Percentiles rank a stretch among this genome's conserved stretches.
These are phyloP conservation scores for Cyberlindnera mississippiensis DNA, from an alignment of 805 yeast genomes.

Conservation along the genomic window DNA sequence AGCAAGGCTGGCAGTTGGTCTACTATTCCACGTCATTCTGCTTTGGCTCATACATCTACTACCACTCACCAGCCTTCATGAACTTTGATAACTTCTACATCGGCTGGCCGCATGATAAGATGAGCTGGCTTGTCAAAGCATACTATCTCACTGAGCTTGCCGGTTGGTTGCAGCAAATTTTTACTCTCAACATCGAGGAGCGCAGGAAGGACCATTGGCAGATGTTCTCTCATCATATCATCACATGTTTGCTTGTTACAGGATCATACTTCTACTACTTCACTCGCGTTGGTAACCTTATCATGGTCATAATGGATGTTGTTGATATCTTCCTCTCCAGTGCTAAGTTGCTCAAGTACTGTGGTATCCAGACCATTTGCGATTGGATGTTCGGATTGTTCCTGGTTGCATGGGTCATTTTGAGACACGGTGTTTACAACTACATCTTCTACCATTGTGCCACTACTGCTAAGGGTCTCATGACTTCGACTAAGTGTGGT, in stretches of 20 bases:
- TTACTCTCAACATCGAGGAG: constrained; percentile 73
- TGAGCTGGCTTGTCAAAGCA: constrained; percentile 50
- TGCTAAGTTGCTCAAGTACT: constrained; percentile 76
- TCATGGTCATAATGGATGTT: constrained; percentile 76
- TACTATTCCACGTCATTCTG: constrained; percentile 55
- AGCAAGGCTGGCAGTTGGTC: constrained; percentile 75
- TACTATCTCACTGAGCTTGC: constrained; percentile 74
- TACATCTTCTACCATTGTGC: constrained; percentile 60
- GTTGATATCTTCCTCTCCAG: constrained; percentile 68
- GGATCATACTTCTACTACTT: constrained; percentile 75
- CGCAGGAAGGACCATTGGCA: constrained; percentile 78
- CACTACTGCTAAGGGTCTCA: constrained; percentile 39
- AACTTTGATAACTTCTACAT: constrained; percentile 55
- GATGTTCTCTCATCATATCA: constrained; percentile 86
- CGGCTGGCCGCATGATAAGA: constrained; percentile 71
- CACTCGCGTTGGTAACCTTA: constrained; percentile 73
- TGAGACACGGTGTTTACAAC: constrained; percentile 73
- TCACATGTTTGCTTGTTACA: constrained; percentile 61
- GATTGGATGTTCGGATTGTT: constrained; percentile 68
- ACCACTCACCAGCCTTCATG: constrained; percentile 53
- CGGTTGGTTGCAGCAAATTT: constrained; percentile 76
- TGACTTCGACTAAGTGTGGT: constrained; percentile 44
- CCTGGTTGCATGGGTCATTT: constrained; percentile 60
- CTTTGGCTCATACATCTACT: constrained; percentile 56
- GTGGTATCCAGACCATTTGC: constrained; percentile 56